Evolutionary conservation across 768 basidiomycete genomes (phyloP), one percentile per base, ranked within the genome.

Genomic region (Pisolithus marmoratus): DNA sequence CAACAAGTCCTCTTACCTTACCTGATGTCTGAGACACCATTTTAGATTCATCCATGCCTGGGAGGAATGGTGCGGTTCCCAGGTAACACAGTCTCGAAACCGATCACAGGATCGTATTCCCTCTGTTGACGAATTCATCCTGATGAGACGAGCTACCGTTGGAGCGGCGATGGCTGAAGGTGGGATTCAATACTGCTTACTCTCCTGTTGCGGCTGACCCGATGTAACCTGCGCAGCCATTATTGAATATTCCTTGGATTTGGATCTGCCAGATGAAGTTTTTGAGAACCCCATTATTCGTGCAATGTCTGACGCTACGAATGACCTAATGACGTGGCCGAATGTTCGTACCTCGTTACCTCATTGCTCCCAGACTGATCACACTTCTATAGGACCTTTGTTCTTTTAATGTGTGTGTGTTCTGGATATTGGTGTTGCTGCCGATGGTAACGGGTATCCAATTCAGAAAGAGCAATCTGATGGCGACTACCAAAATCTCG

Each of bases 301-400:
- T 52, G 67, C 60, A n/a, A 70, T 72, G 70, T 72, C 70, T 37
- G 64, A 71, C n/a, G 70, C 70, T n/a, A 71, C 68, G 0, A 71
- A 54, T 15, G 70, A 72, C 49, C 66, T 72, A 14, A 72, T 72
- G 70, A 72, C 70, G 1, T 72, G 70, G 70, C 70, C 70, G n/a
- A 72, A 72, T 38, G 70, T 71, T 22, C 7, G 70, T 70, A 5
- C 14, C 8, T 45, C 8, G 20, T 24, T 17, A 46, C 7, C 37
- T 53, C 51, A 36, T 53, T 14, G 34, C 46, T 23, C 0, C 23
- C 38, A 1, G 19, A 23, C 57, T 68, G 52, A 68, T 41, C 31
- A 42, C 27, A 40, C 48, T 46, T 22, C 34, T 26, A 57, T 23
- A 67, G 65, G 62, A 64, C 54, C 63, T 60, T 34, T 61, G 62